Percentiles rank a stretch among this genome's conserved stretches.
These are phyloP conservation scores for Thielaviopsis euricoi DNA, from an alignment of 2,329 filamentous ascomycete genomes.

Conservation along the genomic window DNA sequence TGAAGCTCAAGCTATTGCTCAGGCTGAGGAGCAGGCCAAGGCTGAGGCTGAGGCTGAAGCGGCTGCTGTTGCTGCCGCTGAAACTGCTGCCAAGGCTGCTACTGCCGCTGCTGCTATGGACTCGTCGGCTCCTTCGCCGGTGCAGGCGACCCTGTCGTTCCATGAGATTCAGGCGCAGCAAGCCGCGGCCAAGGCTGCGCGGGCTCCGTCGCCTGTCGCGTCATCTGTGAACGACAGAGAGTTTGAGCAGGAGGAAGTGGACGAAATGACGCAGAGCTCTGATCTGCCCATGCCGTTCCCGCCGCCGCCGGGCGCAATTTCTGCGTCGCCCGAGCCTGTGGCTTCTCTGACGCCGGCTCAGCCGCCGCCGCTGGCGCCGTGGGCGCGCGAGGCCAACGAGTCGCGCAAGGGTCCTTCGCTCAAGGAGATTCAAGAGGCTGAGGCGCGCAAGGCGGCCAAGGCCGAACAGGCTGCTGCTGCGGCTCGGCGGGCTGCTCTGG, in stretches of 20 bases:
- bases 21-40: background rate
- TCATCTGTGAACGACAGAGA: background rate
- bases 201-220: background rate
- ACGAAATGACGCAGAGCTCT: conserved; percentile 18
- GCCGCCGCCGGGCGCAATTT: conserved; percentile 27
- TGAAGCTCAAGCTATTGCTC: too few species aligned
- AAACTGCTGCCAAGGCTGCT: background rate
- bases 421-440: conserved; percentile 91
- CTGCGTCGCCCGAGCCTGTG: conserved; percentile 36
- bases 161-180: background rate
- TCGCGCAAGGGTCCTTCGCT: conserved; percentile 73
- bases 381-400: conserved; percentile 74
- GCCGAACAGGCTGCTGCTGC: conserved; percentile 67
- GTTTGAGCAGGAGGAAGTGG: background rate
- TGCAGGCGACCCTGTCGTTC: background rate
- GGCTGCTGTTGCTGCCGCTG: background rate
- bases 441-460: conserved; percentile 83
- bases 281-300: conserved; percentile 65
- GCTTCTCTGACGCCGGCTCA: conserved; percentile 23
- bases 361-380: conserved; percentile 69
- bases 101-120: background rate
- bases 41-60: background rate
- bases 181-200: background rate
- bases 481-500: conserved; percentile 57
- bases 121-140: background rate